Evolutionary conservation across 2,329 filamentous ascomycete genomes (phyloP).

Genomic region (Colletotrichum melonis): DNA sequence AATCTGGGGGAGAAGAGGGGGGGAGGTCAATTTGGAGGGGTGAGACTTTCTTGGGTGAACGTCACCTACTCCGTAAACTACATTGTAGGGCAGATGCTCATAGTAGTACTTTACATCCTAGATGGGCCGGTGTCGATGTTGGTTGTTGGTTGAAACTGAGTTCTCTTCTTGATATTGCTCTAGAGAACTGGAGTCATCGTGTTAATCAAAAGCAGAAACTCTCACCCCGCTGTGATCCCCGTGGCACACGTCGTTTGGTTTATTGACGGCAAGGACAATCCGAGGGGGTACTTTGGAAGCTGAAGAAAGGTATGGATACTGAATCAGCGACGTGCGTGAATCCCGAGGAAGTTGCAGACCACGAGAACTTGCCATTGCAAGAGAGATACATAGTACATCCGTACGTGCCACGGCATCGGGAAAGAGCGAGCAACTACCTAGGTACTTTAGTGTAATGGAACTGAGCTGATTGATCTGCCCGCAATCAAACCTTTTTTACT

Average conservation of each 20-base stretch:
- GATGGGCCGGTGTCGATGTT: background rate
- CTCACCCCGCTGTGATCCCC: background rate
- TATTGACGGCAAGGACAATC: background rate
- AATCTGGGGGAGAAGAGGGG: background rate
- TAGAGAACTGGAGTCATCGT: background rate
- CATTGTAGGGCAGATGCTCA: background rate
- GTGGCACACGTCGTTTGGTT: background rate
- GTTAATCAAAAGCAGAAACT: background rate
- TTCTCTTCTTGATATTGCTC: background rate
- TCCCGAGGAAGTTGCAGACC: background rate
- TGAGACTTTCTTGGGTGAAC: background rate
- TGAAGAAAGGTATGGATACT: background rate
- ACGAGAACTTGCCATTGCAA: background rate
- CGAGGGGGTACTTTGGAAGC: background rate
- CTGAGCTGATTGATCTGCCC: background rate
- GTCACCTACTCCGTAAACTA: background rate
- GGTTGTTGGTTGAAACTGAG: background rate
- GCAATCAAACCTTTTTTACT: background rate
- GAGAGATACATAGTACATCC: background rate
- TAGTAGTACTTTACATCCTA: background rate
- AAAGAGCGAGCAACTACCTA: background rate
- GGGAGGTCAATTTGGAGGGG: background rate
- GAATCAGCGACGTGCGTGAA: conserved; percentile 11
- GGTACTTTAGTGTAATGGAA: background rate
- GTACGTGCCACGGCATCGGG: background rate